Evolutionary conservation across 2,329 filamentous ascomycete species (phyloP), one percentile per base, ranked within the genome.

Genomic region (Diaporthe velutina): DNA sequence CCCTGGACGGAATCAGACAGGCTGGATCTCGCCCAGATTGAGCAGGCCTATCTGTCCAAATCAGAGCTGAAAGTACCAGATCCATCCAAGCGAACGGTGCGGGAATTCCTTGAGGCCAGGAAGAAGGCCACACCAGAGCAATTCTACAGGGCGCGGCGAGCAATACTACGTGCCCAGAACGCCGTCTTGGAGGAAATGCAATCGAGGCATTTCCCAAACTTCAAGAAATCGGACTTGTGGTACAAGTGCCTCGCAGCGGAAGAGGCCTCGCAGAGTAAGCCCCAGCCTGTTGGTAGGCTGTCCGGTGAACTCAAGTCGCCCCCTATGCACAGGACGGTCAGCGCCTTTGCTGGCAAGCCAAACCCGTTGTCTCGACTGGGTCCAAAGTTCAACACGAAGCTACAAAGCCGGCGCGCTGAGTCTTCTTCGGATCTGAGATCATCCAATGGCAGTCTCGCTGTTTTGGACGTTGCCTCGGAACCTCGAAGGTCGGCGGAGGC

Each of bases 201-300:
- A 80, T 91, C 91, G 30, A 91, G 90, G 19, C 91, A 98, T 80
- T 97, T 97, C 77, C 92, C 93, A 25, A 91, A 90, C 28, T 99
- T 99, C 86, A 98, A 96, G 81, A 94, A 92, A 78, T 98, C 97
- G 0, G 97, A 98, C 80, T 84, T 99, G 0, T 99, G 95, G 82
- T 98, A 97, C 87, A 99, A 99, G 82, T 98, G 96, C 81, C 88
- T 99, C 1, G 95, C 96, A 10, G 94, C 96, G 17, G 95, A 98
- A 80, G 95, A 98, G 83, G 88, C 90, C 55, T 87, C 90, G 2
- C 86, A 81, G 71, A 78, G 74, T 42, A 74, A 74, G 12, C 28
- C 68, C 22, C 60, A 45, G 25, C 67, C 67, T 77, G 73, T 52
- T 28, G 78, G 73, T 57, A 73, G 33, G 33, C 52, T 61, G n/a